Base-by-base conservation (phyloP, 306 rosid genomes). In the Benincasa hispida region DNA sequence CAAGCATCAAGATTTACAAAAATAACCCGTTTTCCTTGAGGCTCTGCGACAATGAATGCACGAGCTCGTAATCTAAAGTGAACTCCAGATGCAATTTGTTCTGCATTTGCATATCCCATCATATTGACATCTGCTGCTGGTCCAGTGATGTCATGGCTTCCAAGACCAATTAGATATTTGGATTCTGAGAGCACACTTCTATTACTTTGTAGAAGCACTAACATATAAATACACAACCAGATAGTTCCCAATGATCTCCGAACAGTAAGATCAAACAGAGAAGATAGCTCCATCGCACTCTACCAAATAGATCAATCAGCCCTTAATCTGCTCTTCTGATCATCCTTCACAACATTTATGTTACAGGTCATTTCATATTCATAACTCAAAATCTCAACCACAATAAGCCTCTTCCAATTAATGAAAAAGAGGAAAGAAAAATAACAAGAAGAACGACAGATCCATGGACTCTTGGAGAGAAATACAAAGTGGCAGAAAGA, bases 1-100 rank as follows among this genome's bases (percentile, higher is more conserved):
- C 98, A 89, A 68, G 98, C 97, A 84, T 93, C 98, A 41, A 93
- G 92, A 77, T 93, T 93, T 22, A 93, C 98, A 84, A 93, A 93
- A 74, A 83, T 93, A 11, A 93, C 90, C 51, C 96, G 75, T 3
- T 90, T 88, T 45, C 98, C 96, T 34, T 84, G 63, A 3, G 90
- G 89, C 78, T 89, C 90, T 0, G 94, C 97, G 45, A 88, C 89
- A 28, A 93, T 82, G 84, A 93, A 93, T 6, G 96, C 78, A 28
- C 98, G 97, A 66, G 98, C 91, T 28, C 92, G 72, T 15, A 93
- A 81, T 87, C 98, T 82, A 51, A 93, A 85, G 83, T 93, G 98
- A 80, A 91, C 55, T 50, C 98, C 97, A 9, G 98, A 81, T n/a
- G 98, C 88, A 60, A 77, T 79, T 77, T 91, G 98, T 45, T 82